Percentiles rank a stretch among this genome's conserved stretches.
Conservation (phyloP, 345 rosid species). For the Cochlearia excelsa region DNA sequence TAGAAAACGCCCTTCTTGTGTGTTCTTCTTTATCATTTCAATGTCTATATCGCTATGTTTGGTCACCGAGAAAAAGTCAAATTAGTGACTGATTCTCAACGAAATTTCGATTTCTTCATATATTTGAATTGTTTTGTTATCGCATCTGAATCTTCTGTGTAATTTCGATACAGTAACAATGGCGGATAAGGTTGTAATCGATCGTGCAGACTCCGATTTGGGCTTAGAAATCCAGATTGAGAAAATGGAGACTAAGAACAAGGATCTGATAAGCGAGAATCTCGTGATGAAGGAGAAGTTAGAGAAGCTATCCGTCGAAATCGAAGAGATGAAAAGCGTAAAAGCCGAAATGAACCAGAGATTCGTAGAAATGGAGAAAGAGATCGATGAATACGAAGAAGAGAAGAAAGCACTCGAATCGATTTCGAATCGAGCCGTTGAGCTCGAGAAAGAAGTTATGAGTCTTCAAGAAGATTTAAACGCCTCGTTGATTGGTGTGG, state of each 20-base stretch:
- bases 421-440: conserved; percentile 49
- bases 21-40: no score
- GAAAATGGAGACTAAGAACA: conserved; percentile 51
- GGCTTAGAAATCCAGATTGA: conserved; percentile 23
- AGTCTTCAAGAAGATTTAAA: conserved; percentile 66
- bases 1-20: no score
- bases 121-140: no score
- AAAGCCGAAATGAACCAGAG: conserved; percentile 44
- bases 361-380: conserved; percentile 43
- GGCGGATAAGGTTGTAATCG: no score
- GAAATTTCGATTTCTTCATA: no score
- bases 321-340: conserved; percentile 41
- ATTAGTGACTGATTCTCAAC: no score
- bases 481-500: conserved; percentile 44
- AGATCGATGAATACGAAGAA: conserved; percentile 51
- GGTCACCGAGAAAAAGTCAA: no score
- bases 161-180: no score
- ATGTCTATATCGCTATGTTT: no score
- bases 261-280: conserved; percentile 41
- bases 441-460: conserved; percentile 58
- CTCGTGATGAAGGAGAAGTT: conserved; percentile 39
- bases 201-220: no score
- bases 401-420: conserved; percentile 49
- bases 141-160: no score
- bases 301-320: conserved; percentile 34